Evolutionary conservation across 345 rosid genomes (phyloP).

Genomic region (Camelina sativa): DNA sequence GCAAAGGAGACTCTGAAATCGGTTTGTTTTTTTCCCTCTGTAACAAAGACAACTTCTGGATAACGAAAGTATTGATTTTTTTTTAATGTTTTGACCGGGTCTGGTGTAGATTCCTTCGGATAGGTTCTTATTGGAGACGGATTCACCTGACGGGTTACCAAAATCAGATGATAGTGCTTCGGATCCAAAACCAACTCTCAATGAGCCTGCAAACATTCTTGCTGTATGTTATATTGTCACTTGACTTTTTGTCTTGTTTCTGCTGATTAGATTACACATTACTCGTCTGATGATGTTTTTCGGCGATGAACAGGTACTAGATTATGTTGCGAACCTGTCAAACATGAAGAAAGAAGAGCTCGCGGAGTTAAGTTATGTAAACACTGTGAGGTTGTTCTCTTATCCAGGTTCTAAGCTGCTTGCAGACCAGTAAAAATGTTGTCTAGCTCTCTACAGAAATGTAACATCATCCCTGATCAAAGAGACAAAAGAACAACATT

Average conservation of each 20-base stretch:
- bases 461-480: constrained; percentile 4
- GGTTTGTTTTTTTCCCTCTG: constrained; percentile 47
- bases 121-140: constrained; percentile 87
- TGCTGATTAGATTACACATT: constrained; percentile 1
- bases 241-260: background rate
- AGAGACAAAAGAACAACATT: constrained; percentile 11
- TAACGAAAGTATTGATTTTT: constrained; percentile 12
- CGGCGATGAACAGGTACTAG: constrained; percentile 58
- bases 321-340: constrained; percentile 67
- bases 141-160: constrained; percentile 89
- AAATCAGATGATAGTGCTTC: constrained; percentile 42
- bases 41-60: background rate
- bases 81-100: constrained; percentile 13
- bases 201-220: constrained; percentile 87
- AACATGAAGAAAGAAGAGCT: constrained; percentile 68
- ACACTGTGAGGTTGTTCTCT: constrained; percentile 67
- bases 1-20: constrained; percentile 73
- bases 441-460: background rate
- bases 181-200: constrained; percentile 57
- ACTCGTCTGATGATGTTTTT: constrained; percentile 32
- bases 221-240: constrained; percentile 44
- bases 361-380: constrained; percentile 63
- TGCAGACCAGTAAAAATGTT: constrained; percentile 6
- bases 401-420: constrained; percentile 56
- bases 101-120: constrained; percentile 64